Conservation (phyloP, 2,329 filamentous ascomycete species). For the Neonectria coccinea region DNA sequence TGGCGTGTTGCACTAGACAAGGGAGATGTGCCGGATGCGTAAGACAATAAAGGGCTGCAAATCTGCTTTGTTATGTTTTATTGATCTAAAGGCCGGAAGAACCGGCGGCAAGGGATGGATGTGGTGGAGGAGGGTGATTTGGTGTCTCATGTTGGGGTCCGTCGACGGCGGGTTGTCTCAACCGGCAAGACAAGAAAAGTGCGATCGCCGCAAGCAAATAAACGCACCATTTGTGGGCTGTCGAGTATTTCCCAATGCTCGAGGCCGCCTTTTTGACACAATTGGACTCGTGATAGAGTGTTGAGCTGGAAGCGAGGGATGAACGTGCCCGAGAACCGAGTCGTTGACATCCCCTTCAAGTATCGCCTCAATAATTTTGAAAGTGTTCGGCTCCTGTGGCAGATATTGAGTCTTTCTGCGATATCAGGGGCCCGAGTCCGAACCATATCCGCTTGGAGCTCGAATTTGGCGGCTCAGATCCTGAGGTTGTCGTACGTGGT, state of each 20-base stretch:
- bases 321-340: no score
- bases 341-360: no score
- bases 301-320: background rate
- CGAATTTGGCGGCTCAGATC: no score
- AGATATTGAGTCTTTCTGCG: no score
- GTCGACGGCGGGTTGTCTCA: background rate
- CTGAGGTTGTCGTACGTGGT: no score
- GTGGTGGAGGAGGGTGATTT: background rate
- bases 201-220: background rate
- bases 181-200: background rate
- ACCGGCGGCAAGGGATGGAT: background rate
- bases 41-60: background rate
- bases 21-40: background rate
- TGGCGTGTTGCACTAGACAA: background rate
- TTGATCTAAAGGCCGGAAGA: background rate
- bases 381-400: no score
- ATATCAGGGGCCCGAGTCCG: background rate
- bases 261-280: background rate
- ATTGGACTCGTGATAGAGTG: background rate
- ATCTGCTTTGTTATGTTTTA: background rate
- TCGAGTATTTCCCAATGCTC: no score
- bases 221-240: background rate
- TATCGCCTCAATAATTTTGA: no score
- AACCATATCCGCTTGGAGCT: no score
- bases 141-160: background rate